phyloP scores from a whole-genome alignment of 306 rosid genomes.

The Biancaea sappan region DNA sequence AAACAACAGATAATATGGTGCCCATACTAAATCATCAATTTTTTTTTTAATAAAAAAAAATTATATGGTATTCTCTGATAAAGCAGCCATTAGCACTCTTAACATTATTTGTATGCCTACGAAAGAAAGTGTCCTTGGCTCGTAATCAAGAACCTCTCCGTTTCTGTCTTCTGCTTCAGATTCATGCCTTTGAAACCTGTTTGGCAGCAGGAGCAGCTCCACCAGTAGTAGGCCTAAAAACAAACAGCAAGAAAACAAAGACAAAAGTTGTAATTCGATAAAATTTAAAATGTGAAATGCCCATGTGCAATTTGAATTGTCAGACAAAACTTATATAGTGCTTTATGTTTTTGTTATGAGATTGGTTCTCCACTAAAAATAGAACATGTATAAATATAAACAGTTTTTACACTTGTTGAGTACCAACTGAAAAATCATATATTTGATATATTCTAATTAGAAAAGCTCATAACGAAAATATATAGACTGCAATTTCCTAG shows the following conservation, averaged over 20 bases:
- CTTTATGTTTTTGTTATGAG: no score
- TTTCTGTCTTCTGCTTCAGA: constrained; percentile 8
- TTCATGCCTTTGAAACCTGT: constrained; percentile 27
- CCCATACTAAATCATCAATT: neutral
- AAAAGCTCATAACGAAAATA: no score
- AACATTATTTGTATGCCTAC: constrained; percentile 33
- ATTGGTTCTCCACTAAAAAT: no score
- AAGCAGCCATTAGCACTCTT: constrained; percentile 25
- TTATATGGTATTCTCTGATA: constrained; percentile 4
- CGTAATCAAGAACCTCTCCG: neutral
- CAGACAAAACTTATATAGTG: no score
- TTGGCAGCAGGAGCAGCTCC: constrained; percentile 47
- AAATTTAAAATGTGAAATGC: no score
- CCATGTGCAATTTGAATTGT: no score
- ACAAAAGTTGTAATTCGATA: no score
- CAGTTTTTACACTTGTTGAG: no score
- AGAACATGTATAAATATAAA: no score
- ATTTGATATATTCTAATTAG: no score
- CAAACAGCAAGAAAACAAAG: neutral
- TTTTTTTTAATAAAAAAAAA: neutral
- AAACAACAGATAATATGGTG: constrained; percentile 15
- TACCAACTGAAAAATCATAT: no score
- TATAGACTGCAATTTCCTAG: neutral
- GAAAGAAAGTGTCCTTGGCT: constrained; percentile 1
- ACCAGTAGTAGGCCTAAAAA: constrained; percentile 73